Evolutionary conservation across 306 rosid species (phyloP).

Genomic region (Pueraria montana): DNA sequence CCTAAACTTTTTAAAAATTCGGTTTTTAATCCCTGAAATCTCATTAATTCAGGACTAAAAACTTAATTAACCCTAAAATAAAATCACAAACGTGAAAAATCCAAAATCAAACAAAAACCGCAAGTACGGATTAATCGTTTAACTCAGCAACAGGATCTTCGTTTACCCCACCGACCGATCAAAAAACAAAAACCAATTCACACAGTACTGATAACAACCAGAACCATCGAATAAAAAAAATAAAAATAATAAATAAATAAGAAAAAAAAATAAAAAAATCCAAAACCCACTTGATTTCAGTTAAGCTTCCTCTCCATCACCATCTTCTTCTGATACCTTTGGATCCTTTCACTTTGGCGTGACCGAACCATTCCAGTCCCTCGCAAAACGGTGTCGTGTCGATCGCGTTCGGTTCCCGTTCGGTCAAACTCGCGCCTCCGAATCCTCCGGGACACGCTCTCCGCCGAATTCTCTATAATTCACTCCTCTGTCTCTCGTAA

Average conservation of each 20-base stretch:
- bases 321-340: background rate
- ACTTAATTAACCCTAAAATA: no score
- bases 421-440: conserved; percentile 6
- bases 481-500: background rate
- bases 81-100: no score
- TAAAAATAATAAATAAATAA: background rate
- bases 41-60: no score
- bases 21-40: no score
- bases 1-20: no score
- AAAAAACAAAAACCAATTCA: background rate
- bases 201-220: background rate
- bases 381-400: conserved; percentile 45
- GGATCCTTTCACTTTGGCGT: background rate
- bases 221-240: background rate
- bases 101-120: background rate
- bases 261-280: background rate
- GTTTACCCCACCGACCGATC: background rate
- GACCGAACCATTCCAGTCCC: conserved; percentile 4
- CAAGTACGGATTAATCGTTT: background rate
- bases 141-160: background rate
- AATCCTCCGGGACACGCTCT: conserved; percentile 42
- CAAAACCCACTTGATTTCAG: background rate
- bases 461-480: background rate
- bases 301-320: background rate
- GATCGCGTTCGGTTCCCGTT: background rate